Percentiles rank a stretch among this genome's conserved stretches.
Evolutionary conservation across 352 stramenopile genomes (phyloP).

Genomic region (Pythium insidiosum): DNA sequence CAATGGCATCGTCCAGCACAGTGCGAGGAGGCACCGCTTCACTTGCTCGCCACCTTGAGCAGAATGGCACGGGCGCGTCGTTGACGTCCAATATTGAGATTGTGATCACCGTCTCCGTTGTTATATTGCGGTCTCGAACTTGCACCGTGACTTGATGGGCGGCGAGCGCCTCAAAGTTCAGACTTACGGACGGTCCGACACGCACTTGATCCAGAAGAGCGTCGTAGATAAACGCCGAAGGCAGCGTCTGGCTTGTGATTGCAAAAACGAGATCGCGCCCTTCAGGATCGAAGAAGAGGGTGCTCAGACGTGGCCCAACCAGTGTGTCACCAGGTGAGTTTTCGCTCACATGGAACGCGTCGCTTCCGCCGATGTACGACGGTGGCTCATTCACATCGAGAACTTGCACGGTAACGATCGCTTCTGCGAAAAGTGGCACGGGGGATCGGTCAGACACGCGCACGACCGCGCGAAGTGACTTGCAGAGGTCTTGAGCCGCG

Average conservation of each 20-base stretch:
- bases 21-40: conserved; percentile 18
- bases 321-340: conserved; percentile 8
- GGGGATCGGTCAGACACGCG: conserved; percentile 27
- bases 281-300: conserved; percentile 17
- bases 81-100: conserved; percentile 16
- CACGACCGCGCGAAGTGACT: conserved; percentile 26
- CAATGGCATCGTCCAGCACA: conserved; percentile 6
- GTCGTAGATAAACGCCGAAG: conserved; percentile 42
- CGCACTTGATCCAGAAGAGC: conserved; percentile 18
- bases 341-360: conserved; percentile 5
- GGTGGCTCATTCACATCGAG: conserved; percentile 18
- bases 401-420: conserved; percentile 6
- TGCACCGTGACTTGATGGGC: conserved; percentile 8
- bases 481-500: conserved; percentile 21
- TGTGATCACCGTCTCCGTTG: conserved; percentile 1
- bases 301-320: conserved; percentile 1
- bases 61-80: conserved; percentile 16
- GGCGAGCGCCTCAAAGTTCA: conserved; percentile 27
- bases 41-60: conserved; percentile 5
- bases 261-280: conserved; percentile 7
- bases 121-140: conserved; percentile 10
- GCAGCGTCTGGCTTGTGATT: conserved; percentile 24
- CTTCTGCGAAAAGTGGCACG: conserved; percentile 11
- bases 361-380: neutral
- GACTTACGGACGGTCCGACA: conserved; percentile 14